A percentile compares a stretch with the other conserved stretches of the same genome.
phyloP scores from a whole-genome alignment of 2,329 filamentous ascomycete genomes.

The Aspergillus jensenii region DNA sequence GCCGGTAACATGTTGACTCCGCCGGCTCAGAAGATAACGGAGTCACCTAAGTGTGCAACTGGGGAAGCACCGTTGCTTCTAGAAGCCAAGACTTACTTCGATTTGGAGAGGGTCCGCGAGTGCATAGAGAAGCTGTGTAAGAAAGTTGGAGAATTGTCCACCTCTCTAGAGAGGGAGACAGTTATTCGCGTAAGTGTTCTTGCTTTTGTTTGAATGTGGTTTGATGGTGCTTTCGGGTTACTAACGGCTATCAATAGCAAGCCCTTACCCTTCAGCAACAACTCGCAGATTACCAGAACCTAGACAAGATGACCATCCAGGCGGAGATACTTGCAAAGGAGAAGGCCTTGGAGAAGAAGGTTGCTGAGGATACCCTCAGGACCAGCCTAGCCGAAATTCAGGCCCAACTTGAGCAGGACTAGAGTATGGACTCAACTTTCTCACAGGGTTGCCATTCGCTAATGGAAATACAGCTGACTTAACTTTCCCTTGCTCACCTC shows the following conservation, averaged over 20 bases:
- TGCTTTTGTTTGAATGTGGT: not conserved
- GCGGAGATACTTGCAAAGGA: slow-evolving; percentile 7
- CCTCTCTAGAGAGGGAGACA: slow-evolving; percentile 12
- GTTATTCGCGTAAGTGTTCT: slow-evolving; percentile 18
- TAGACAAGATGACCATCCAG: slow-evolving; percentile 13
- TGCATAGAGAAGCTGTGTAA: slow-evolving; percentile 16
- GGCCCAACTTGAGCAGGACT: slow-evolving; percentile 14
- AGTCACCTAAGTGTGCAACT: not conserved
- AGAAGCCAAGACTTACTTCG: not conserved
- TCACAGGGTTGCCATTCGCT: not conserved
- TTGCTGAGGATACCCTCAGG: slow-evolving; percentile 8
- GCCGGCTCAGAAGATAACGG: not conserved
- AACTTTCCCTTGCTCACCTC: not conserved
- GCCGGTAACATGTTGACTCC: not conserved
- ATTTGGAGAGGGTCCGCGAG: not conserved
- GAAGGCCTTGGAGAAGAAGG: slow-evolving; percentile 11
- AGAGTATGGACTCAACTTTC: not conserved
- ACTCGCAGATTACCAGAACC: slow-evolving; percentile 13
- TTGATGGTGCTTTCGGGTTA: not conserved
- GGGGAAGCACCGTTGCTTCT: not conserved
- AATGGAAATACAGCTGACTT: not conserved
- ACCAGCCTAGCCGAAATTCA: slow-evolving; percentile 11
- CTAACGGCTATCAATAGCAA: slow-evolving; percentile 11
- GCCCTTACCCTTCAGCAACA: slow-evolving; percentile 19
- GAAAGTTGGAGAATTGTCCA: slow-evolving; percentile 10